These are phyloP conservation scores for Umbelopsis sp. DNA, from an alignment of 192 early-diverging fungal species.

Conservation along the genomic window DNA sequence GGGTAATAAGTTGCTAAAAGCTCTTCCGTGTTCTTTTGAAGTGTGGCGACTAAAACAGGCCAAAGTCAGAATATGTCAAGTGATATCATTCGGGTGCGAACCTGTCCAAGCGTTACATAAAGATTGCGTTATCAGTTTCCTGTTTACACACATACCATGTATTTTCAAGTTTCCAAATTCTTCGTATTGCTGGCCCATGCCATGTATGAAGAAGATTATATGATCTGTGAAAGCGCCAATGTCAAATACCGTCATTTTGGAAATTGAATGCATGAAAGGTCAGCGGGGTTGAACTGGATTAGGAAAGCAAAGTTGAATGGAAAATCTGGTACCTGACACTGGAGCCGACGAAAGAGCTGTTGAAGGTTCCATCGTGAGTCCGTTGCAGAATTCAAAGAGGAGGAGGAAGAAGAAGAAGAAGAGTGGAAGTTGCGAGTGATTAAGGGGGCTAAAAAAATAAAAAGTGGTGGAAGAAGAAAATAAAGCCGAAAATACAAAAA, in stretches of 20 bases:
- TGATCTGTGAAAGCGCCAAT: slow-evolving; percentile 27
- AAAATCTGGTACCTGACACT: slow-evolving; percentile 1
- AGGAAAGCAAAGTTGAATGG: not conserved
- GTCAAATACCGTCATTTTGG: too few relatives aligned
- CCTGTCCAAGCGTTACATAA: not conserved
- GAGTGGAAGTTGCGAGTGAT: too few relatives aligned
- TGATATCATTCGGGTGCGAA: not conserved
- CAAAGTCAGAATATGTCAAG: not conserved
- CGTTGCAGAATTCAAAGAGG: not conserved
- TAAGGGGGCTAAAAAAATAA: not conserved
- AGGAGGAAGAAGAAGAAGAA: not conserved
- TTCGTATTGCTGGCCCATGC: slow-evolving; percentile 54
- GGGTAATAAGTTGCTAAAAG: slow-evolving; percentile 21
- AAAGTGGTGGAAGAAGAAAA: not conserved
- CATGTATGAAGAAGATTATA: slow-evolving; percentile 54
- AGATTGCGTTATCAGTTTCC: not conserved
- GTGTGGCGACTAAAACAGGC: slow-evolving; percentile 26
- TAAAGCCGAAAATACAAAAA: not conserved
- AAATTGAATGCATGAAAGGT: too few relatives aligned
- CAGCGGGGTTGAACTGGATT: not conserved
- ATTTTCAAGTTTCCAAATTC: slow-evolving; percentile 46
- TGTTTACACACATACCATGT: slow-evolving; percentile 37
- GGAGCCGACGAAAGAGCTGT: not conserved
- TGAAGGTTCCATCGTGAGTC: not conserved
- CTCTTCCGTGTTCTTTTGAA: slow-evolving; percentile 36